Percentiles rank a stretch among this genome's conserved stretches.
These are phyloP conservation scores for Calonectria ilicicola DNA, from an alignment of 2,329 filamentous ascomycete species.

Conservation along the genomic window DNA sequence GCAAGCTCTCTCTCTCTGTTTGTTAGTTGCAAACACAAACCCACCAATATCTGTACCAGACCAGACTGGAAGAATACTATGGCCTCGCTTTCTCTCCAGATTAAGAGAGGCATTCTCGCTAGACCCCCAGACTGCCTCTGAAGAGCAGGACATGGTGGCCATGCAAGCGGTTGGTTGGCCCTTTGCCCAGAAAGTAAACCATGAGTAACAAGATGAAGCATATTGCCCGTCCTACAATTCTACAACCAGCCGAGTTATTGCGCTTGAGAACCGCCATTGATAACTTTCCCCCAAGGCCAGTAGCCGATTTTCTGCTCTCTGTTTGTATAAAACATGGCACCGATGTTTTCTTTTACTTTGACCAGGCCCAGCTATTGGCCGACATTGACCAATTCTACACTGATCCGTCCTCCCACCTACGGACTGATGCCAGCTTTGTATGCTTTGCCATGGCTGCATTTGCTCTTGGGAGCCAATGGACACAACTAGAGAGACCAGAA, in stretches of 20 bases:
- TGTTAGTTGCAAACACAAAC: not conserved
- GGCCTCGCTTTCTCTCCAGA: constrained; percentile 43
- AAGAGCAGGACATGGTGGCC: constrained; percentile 35
- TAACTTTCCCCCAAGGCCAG: constrained; percentile 39
- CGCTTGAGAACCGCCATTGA: constrained; percentile 38
- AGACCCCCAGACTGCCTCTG: constrained; percentile 29
- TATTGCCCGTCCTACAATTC: constrained; percentile 21
- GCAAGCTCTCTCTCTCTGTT: no score
- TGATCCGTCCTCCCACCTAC: constrained; percentile 28
- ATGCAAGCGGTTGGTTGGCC: constrained; percentile 31
- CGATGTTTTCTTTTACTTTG: constrained; percentile 47
- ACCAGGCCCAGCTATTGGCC: constrained; percentile 39
- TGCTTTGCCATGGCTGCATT: constrained; percentile 42
- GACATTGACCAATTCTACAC: constrained; percentile 44
- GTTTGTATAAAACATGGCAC: constrained; percentile 44
- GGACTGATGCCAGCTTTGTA: constrained; percentile 41
- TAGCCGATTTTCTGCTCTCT: constrained; percentile 45
- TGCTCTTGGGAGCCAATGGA: constrained; percentile 51
- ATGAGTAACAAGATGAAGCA: constrained; percentile 7
- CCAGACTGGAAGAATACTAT: constrained; percentile 40
- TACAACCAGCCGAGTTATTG: constrained; percentile 31
- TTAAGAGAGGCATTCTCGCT: constrained; percentile 44
- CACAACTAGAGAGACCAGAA: constrained; percentile 43
- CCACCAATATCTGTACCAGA: constrained; percentile 7
- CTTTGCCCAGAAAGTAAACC: not conserved